Percentiles rank a stretch among this genome's conserved stretches.
Conservation (phyloP, 179 eudicot genomes). For the Actinidia arguta region DNA sequence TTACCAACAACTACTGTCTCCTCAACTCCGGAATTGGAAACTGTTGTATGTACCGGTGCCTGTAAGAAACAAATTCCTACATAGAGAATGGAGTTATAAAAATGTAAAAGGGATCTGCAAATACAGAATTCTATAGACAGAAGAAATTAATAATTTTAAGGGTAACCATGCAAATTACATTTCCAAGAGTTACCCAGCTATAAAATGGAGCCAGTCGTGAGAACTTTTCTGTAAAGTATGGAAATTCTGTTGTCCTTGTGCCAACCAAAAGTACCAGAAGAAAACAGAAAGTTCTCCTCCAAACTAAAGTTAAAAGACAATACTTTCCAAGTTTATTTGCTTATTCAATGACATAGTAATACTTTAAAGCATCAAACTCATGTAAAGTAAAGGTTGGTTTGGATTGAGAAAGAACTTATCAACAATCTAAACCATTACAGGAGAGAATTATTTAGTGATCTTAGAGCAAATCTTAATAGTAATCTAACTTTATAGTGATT, state of each 20-base stretch:
- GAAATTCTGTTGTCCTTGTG: neutral
- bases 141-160: neutral
- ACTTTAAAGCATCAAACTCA: neutral
- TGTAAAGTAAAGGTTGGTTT: too few relatives aligned
- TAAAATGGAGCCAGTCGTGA: too few relatives aligned
- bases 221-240: too few relatives aligned
- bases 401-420: too few relatives aligned
- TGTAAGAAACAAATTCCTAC: conserved; percentile 28
- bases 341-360: neutral
- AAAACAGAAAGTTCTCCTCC: neutral
- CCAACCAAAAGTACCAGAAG: neutral
- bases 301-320: neutral
- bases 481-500: too few relatives aligned
- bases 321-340: conserved; percentile 1
- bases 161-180: neutral
- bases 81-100: neutral
- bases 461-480: too few relatives aligned
- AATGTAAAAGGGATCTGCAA: too few relatives aligned
- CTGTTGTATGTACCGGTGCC: conserved; percentile 74
- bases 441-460: too few relatives aligned
- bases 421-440: too few relatives aligned
- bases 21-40: conserved; percentile 75
- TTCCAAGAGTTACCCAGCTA: neutral
- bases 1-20: conserved; percentile 79
- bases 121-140: neutral